Conservation (phyloP, 345 rosid genomes). For the Brassica nigra region DNA sequence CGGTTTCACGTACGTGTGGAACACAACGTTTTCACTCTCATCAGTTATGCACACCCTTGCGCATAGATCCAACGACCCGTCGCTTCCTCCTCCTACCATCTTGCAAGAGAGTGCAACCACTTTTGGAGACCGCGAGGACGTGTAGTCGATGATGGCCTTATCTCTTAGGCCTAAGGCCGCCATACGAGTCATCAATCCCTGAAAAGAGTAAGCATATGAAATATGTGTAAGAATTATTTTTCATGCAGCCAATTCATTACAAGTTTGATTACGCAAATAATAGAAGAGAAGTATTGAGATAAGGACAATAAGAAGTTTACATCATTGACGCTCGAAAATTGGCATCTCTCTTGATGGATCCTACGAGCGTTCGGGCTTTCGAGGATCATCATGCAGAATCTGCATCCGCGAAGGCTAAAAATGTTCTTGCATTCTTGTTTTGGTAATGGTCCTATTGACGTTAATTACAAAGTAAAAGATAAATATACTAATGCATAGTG, state of each 20-base stretch:
- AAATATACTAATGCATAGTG: background rate
- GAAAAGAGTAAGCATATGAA: background rate
- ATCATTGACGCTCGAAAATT: slow-evolving; percentile 43
- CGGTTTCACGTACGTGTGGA: slow-evolving; percentile 82
- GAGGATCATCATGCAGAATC: slow-evolving; percentile 64
- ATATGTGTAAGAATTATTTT: background rate
- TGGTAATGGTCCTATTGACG: slow-evolving; percentile 70
- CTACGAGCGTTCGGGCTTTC: slow-evolving; percentile 64
- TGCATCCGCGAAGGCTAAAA: slow-evolving; percentile 76
- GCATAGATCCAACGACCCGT: slow-evolving; percentile 77
- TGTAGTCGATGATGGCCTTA: slow-evolving; percentile 51
- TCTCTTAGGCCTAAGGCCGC: slow-evolving; percentile 71
- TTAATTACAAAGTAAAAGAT: background rate
- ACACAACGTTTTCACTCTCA: slow-evolving; percentile 69
- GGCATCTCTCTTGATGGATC: slow-evolving; percentile 82
- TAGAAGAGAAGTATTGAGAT: background rate
- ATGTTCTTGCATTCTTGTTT: slow-evolving; percentile 83
- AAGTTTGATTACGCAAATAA: background rate
- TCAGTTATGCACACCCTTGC: slow-evolving; percentile 82
- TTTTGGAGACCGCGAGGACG: slow-evolving; percentile 48
- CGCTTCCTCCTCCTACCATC: slow-evolving; percentile 95
- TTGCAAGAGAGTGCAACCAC: slow-evolving; percentile 85
- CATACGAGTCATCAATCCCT: slow-evolving; percentile 63
- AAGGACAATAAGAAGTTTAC: slow-evolving; percentile 27
- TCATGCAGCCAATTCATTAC: background rate